A percentile compares a stretch with the other conserved stretches of the same genome.
These are phyloP conservation scores for Termitomyces sp. DNA, from an alignment of 768 basidiomycete species.

Conservation along the genomic window DNA sequence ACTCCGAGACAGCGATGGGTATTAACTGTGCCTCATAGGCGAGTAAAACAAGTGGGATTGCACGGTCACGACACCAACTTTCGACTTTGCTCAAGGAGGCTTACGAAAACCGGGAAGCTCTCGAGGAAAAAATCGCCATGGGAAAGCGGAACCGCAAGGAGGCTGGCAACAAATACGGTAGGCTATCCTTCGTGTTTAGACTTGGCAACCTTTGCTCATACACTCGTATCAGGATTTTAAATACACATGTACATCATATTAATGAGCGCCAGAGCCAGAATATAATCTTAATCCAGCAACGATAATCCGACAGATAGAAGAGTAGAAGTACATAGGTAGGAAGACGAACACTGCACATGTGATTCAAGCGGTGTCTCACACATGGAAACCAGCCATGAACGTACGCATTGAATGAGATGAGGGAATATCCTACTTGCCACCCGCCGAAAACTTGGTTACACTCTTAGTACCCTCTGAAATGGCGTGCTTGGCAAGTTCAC, in stretches of 20 bases:
- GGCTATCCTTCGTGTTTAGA: conserved; percentile 13
- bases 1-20: background rate
- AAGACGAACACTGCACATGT: background rate
- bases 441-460: conserved; percentile 46
- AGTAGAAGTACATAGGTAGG: conserved; percentile 3
- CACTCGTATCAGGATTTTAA: conserved; percentile 8
- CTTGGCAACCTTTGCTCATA: background rate
- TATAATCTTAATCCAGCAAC: background rate
- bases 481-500: conserved; percentile 84
- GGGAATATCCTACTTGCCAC: conserved; percentile 30
- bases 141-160: conserved; percentile 81
- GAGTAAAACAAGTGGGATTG: conserved; percentile 64
- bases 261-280: conserved; percentile 1
- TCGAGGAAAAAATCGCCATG: conserved; percentile 83
- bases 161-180: conserved; percentile 90
- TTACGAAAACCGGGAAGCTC: conserved; percentile 73
- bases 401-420: background rate
- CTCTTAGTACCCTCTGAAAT: conserved; percentile 64
- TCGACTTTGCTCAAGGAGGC: conserved; percentile 79
- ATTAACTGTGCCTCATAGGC: conserved; percentile 34
- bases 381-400: background rate
- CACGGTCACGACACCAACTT: conserved; percentile 71
- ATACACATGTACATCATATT: conserved; percentile 1
- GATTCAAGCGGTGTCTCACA: background rate
- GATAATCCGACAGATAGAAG: background rate